phyloP scores from a whole-genome alignment of 305 asterid genomes.

The Fraxinus nigra region DNA sequence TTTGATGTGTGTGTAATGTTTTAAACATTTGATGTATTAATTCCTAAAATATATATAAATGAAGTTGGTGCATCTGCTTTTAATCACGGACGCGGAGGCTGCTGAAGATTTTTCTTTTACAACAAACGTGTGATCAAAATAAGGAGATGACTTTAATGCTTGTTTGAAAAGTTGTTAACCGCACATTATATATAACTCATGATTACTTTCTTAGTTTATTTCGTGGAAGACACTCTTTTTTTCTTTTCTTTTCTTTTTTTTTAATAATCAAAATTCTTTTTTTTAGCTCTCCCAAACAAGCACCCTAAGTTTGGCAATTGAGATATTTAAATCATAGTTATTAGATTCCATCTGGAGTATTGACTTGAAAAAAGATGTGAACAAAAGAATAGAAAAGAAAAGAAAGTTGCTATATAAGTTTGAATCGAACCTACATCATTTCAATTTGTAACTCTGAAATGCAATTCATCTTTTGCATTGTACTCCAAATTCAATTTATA shows the following conservation, averaged over 20 bases:
- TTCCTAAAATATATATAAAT: background rate
- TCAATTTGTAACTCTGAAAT: background rate
- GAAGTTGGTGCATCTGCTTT: background rate
- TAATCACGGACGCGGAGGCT: background rate
- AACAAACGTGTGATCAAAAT: background rate
- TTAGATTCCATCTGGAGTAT: background rate
- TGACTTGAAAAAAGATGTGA: background rate
- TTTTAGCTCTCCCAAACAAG: background rate
- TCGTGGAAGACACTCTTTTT: background rate
- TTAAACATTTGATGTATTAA: background rate
- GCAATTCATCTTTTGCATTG: background rate
- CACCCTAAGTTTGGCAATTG: background rate
- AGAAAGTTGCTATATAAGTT: background rate
- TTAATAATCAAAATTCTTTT: background rate
- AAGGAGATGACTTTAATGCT: background rate
- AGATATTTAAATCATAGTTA: background rate
- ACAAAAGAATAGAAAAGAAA: too few relatives aligned
- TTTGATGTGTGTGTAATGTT: background rate
- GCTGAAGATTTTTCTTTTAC: background rate
- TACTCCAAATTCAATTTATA: background rate
- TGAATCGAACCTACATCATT: background rate
- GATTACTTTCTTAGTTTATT: background rate
- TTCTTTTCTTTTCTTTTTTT: too few relatives aligned
- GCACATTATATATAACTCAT: background rate
- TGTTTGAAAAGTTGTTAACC: background rate